Evolutionary conservation across 371 early-diverging fungal genomes (phyloP).

Genomic region (Mucor circinelloides): DNA sequence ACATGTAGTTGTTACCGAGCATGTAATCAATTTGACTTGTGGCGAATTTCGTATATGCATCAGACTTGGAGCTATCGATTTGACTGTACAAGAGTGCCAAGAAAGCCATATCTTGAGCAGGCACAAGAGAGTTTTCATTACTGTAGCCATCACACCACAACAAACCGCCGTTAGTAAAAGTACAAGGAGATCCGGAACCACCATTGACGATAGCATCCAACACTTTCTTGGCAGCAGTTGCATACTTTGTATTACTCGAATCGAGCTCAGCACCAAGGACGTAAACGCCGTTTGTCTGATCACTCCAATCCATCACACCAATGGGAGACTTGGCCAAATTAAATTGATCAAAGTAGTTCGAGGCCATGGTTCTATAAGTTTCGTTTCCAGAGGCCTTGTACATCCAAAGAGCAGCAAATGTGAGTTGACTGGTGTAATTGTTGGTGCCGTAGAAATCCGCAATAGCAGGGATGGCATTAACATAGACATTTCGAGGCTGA

Average conservation of each 20-base stretch:
- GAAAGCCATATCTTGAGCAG: constrained; percentile 45
- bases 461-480: constrained; percentile 42
- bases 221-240: constrained; percentile 34
- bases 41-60: constrained; percentile 50
- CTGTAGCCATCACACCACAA: constrained; percentile 59
- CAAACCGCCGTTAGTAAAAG: constrained; percentile 56
- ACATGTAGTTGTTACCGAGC: constrained; percentile 62
- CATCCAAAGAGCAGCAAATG: constrained; percentile 68
- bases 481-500: constrained; percentile 57
- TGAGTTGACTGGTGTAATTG: constrained; percentile 55
- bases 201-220: constrained; percentile 34
- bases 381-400: constrained; percentile 53
- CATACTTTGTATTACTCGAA: constrained; percentile 39
- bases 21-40: constrained; percentile 53
- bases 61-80: constrained; percentile 28
- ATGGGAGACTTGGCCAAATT: constrained; percentile 6
- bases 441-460: constrained; percentile 47
- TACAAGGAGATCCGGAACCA: constrained; percentile 40
- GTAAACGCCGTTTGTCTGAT: constrained; percentile 52
- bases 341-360: constrained; percentile 49
- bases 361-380: constrained; percentile 52
- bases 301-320: constrained; percentile 55
- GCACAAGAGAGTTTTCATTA: constrained; percentile 50
- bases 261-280: constrained; percentile 58
- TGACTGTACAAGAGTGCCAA: constrained; percentile 45